phyloP scores from a whole-genome alignment of 106 monocot genomes.

The Apostasia ramifera region DNA sequence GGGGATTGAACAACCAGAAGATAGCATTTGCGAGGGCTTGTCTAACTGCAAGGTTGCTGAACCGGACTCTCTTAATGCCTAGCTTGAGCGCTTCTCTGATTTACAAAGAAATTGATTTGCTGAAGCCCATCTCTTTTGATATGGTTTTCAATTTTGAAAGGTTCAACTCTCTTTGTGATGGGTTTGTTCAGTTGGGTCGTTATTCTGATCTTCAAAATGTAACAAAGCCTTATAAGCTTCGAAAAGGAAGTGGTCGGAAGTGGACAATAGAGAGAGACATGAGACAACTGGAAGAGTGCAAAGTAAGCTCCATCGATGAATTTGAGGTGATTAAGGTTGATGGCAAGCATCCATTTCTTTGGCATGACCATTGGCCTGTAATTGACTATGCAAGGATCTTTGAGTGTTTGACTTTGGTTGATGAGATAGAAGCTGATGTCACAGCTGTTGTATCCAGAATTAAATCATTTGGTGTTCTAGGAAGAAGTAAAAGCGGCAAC shows the following conservation, averaged over 20 bases:
- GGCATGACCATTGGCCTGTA: constrained; percentile 97
- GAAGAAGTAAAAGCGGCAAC: constrained; percentile 7
- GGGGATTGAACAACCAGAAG: constrained; percentile 99
- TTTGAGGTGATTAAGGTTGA: constrained; percentile 53
- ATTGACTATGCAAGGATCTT: constrained; percentile 74
- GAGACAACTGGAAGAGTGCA: constrained; percentile 45
- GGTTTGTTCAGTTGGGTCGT: constrained; percentile 54
- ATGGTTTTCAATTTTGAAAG: constrained; percentile 70
- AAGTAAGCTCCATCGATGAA: constrained; percentile 24
- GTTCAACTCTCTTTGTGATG: constrained; percentile 65
- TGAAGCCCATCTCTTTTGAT: constrained; percentile 68
- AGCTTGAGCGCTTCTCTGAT: constrained; percentile 77
- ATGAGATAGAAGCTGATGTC: constrained; percentile 71
- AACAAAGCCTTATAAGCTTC: constrained; percentile 44
- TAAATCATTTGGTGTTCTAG: constrained; percentile 24
- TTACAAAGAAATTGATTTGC: constrained; percentile 76
- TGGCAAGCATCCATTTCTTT: constrained; percentile 85
- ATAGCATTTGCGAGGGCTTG: constrained; percentile 90
- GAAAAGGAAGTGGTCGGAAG: constrained; percentile 89
- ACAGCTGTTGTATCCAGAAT: constrained; percentile 62
- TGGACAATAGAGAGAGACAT: constrained; percentile 88
- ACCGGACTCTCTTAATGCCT: constrained; percentile 88
- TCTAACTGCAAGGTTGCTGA: constrained; percentile 72
- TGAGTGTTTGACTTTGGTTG: constrained; percentile 59
- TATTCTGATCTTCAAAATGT: constrained; percentile 47